Conservation (phyloP, 176 grass and related monocot genomes). For the Rhipidocladum racemiflorum region DNA sequence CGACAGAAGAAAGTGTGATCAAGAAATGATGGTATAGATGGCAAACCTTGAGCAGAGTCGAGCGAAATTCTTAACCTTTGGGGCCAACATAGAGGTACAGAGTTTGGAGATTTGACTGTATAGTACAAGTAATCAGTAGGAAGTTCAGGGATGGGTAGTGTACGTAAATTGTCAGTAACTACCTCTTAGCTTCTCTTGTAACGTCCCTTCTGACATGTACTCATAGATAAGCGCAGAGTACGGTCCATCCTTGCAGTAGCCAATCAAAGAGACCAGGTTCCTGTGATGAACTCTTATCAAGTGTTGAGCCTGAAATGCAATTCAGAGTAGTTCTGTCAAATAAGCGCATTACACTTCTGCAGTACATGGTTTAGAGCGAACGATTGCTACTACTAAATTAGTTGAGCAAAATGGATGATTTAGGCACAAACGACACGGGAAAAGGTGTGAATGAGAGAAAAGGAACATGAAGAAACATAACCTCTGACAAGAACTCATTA, state of each 20-base stretch:
- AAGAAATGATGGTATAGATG: neutral
- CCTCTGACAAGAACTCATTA: constrained; percentile 65
- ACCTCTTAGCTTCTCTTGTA: constrained; percentile 57
- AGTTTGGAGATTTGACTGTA: constrained; percentile 38
- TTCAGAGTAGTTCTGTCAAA: neutral
- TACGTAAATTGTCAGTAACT: neutral
- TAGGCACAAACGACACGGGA: neutral
- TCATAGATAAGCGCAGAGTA: constrained; percentile 48
- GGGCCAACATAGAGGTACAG: constrained; percentile 28
- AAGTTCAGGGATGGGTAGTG: neutral
- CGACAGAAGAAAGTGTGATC: neutral
- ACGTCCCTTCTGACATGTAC: constrained; percentile 52
- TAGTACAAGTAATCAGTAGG: neutral
- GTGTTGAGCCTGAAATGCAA: constrained; percentile 38
- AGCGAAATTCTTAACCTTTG: constrained; percentile 48
- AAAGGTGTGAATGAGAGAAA: neutral
- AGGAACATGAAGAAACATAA: neutral
- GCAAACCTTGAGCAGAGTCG: constrained; percentile 55
- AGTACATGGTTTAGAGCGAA: neutral
- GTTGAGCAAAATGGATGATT: neutral
- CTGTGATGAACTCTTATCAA: constrained; percentile 59
- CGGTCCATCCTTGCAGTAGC: constrained; percentile 53
- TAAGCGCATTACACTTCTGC: neutral
- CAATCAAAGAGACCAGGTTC: constrained; percentile 56
- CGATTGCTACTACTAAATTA: neutral